A percentile compares a stretch with the other conserved stretches of the same genome.
phyloP scores from a whole-genome alignment of 805 yeast genomes.

The Saccharomycopsis sp. region DNA sequence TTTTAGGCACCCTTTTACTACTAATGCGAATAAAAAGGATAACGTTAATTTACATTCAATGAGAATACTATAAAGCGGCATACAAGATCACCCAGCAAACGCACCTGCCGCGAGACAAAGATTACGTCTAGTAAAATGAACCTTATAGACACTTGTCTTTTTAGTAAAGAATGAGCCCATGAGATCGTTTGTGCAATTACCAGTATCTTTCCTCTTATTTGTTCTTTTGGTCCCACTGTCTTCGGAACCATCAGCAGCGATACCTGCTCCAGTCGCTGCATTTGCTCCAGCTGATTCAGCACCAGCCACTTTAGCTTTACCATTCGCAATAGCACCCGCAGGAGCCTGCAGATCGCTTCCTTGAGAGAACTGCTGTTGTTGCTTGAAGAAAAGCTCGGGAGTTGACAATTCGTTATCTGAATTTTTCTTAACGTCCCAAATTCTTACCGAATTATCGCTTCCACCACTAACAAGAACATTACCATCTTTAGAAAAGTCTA shows the following conservation, averaged over 20 bases:
- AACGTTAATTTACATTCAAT: background rate
- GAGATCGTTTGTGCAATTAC: slow-evolving; percentile 76
- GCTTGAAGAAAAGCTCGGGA: slow-evolving; percentile 59
- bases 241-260: slow-evolving; percentile 29
- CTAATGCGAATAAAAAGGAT: background rate
- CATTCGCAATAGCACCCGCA: slow-evolving; percentile 18
- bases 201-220: slow-evolving; percentile 54
- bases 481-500: slow-evolving; percentile 82
- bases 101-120: slow-evolving; percentile 92
- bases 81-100: slow-evolving; percentile 37
- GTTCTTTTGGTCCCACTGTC: slow-evolving; percentile 26
- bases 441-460: slow-evolving; percentile 86
- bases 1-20: too few species aligned
- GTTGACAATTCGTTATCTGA: slow-evolving; percentile 72
- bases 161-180: slow-evolving; percentile 92
- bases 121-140: slow-evolving; percentile 86
- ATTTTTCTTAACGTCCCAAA: slow-evolving; percentile 90
- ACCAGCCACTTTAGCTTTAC: slow-evolving; percentile 6
- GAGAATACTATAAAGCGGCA: background rate
- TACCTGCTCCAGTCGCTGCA: slow-evolving; percentile 25
- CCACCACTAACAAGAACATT: slow-evolving; percentile 86
- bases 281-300: slow-evolving; percentile 23
- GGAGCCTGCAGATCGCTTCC: slow-evolving; percentile 11
- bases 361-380: slow-evolving; percentile 23
- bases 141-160: slow-evolving; percentile 88